Percentiles rank a stretch among this genome's conserved stretches.
These are phyloP conservation scores for Sporobolus alterniflorus DNA, from an alignment of 202 grass and related monocot species.

Conservation along the genomic window DNA sequence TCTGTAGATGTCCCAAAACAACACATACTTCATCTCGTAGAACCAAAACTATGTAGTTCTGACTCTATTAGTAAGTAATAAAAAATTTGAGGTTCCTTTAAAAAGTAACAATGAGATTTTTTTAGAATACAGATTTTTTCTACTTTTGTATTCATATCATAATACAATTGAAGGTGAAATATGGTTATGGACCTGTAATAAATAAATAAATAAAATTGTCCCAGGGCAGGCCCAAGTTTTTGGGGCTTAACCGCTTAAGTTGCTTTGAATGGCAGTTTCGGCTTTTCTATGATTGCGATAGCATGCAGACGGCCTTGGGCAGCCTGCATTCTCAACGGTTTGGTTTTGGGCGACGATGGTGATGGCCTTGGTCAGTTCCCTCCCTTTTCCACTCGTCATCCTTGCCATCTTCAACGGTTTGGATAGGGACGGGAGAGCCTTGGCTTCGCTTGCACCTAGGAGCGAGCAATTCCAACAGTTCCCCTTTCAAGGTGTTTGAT, in stretches of 20 bases:
- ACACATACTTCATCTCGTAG: background rate
- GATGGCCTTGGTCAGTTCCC: background rate
- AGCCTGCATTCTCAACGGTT: background rate
- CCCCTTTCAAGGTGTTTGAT: too few species aligned
- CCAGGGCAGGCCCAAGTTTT: background rate
- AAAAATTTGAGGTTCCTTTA: background rate
- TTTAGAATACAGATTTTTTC: background rate
- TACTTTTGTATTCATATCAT: too few species aligned
- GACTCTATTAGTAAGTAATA: background rate
- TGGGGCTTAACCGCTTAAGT: background rate
- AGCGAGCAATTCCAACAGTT: too few species aligned
- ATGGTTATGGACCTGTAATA: background rate
- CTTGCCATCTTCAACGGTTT: background rate
- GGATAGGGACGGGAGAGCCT: background rate
- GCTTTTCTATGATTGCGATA: constrained; percentile 17
- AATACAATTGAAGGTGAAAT: background rate
- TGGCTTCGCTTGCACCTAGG: background rate
- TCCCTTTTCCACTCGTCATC: background rate
- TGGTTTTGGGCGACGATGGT: background rate
- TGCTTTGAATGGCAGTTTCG: background rate
- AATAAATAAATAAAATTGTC: background rate
- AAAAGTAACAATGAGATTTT: background rate
- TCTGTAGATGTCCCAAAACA: background rate
- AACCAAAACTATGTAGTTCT: background rate
- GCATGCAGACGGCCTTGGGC: background rate